Base-by-base conservation (phyloP, 805 yeast genomes). In the Teunomyces pallodes region DNA sequence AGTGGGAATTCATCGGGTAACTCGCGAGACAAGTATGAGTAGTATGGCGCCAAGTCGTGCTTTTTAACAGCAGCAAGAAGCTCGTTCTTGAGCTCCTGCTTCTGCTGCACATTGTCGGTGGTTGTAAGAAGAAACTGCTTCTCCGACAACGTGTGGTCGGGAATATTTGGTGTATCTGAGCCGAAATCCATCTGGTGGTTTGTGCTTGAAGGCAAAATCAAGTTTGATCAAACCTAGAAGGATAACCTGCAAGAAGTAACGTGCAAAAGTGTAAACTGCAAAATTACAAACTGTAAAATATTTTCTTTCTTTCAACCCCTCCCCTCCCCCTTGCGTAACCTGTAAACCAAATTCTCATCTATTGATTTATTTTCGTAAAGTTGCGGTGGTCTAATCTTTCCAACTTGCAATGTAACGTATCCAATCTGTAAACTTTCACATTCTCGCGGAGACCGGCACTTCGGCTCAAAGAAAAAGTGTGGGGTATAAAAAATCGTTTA, bases 131-230 rank as follows among this genome's bases (percentile, higher is more conserved):
- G 75, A 65, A 87, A 92, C 33, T 91, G 87, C 48, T 80, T 74
- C 61, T 90, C 91, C n/a, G 96, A 84, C 33, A 91, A 79, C 56
- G 75, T 77, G 69, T 87, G 86, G 64, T 91, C 90, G 27, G 98
- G 98, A 26, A 89, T 80, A 57, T 80, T 77, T 36, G 80, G 75
- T 30, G 79, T 69, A 51, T 77, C 84, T 39, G 81, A 72, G 24
- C 70, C 74, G 45, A 64, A 64, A 26, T 66, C 73, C 50, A 54
- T 53, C 38, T 43, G 24, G 24, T 32, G 14, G 35, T 13, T 12
- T 32, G 35, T 13, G 24, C 24, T n/a, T 32, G 35, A 32, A n/a
- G 35, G 35, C 35, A 32, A 29, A 29, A 29, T 29, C 12, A 12
- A 12, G 9, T 29, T 12, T 29, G 31, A 20, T 20, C 24, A 20